These are phyloP conservation scores for Boletus tomentosulus DNA, from an alignment of 768 basidiomycete species.

Conservation along the genomic window DNA sequence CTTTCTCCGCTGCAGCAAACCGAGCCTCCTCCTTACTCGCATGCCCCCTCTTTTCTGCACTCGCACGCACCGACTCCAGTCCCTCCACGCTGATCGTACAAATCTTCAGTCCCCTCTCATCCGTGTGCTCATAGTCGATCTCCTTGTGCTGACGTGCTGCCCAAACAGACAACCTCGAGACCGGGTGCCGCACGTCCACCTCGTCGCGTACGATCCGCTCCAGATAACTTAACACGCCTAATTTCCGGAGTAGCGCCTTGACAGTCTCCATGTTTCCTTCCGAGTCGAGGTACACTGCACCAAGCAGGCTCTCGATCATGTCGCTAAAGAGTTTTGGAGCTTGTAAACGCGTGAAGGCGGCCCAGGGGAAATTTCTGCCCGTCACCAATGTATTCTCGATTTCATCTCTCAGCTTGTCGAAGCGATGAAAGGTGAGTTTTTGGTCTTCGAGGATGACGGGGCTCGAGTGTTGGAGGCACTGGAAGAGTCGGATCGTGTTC, in stretches of 20 bases:
- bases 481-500: constrained; percentile 54
- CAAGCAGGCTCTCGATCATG: constrained; percentile 71
- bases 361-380: constrained; percentile 71
- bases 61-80: constrained; percentile 47
- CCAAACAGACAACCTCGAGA: constrained; percentile 64
- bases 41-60: too few relatives aligned
- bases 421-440: constrained; percentile 54
- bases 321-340: constrained; percentile 79
- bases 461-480: constrained; percentile 72
- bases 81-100: constrained; percentile 50
- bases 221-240: too few relatives aligned
- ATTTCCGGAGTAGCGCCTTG: constrained; percentile 43
- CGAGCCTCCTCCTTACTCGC: constrained; percentile 64
- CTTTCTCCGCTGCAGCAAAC: constrained; percentile 61
- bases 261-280: constrained; percentile 50
- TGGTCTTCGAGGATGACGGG: constrained; percentile 55
- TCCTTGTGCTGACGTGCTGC: constrained; percentile 43
- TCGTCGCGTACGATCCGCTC: too few relatives aligned
- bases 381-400: constrained; percentile 43
- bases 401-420: constrained; percentile 39
- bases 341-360: constrained; percentile 66
- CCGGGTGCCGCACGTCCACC: too few relatives aligned
- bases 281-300: constrained; percentile 73
- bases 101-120: constrained; percentile 44
- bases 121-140: constrained; percentile 41